Evolutionary conservation across 2,329 filamentous ascomycete genomes (phyloP), one percentile per base, ranked within the genome.

Genomic region (Macrophomina tecta): DNA sequence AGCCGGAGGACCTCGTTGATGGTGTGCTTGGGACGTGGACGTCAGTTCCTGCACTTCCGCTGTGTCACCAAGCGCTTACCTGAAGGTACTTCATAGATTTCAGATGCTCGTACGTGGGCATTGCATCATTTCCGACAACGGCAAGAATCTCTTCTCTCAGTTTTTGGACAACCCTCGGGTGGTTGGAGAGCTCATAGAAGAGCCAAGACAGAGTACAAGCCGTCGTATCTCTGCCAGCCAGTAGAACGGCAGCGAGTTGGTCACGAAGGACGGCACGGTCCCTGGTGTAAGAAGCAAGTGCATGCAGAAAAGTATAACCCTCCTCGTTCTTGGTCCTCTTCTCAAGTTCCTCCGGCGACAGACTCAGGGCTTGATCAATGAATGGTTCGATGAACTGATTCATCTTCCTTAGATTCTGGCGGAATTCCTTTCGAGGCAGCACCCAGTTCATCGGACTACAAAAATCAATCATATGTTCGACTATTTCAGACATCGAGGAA

Each of bases 161-260:
- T 75, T 88, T 91, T 63, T 82, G 76, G 3, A 93, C 86, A 2
- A 87, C 84, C 2, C 87, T 81, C 0, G 93, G 92, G 70, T 92
- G 85, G 16, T 88, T 87, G 45, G 89, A 86, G 1, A 97, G 84
- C 78, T 97, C 92, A 78, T 95, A 96, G 68, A 97, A 84, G 42
- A 87, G 84, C 90, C 93, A 97, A 0, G 89, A 91, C 0, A 97
- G 84, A 0, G 91, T 93, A 16, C 85, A 87, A 36, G 93, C 93
- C 0, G 94, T 97, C 14, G 94, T 97, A 78, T 97, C 94, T 28
- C 91, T 87, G 12, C 92, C 93, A 1, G 94, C 94, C 16, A 97
- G 86, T 2, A 97, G 86, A 11, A 97, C 86, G 52, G 90, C 89
- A 16, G 95, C 86, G 56, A 97, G 83, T 78, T 97, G 93, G 78